These are phyloP conservation scores for Halophytophthora batemanensis DNA, from an alignment of 352 stramenopile species.

Conservation along the genomic window DNA sequence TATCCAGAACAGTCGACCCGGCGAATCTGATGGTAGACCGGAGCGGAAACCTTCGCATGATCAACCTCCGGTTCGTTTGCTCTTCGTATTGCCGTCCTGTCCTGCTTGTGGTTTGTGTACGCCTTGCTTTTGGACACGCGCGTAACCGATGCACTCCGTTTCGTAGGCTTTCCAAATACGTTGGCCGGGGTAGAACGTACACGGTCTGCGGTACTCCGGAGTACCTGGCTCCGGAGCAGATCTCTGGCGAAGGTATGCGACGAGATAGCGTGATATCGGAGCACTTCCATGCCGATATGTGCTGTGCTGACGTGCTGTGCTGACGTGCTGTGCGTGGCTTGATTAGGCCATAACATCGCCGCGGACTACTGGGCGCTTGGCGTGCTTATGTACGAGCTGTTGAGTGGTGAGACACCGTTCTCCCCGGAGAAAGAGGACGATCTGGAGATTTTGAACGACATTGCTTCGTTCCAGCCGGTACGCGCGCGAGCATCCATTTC, in stretches of 20 bases:
- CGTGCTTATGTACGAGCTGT: constrained; percentile 93
- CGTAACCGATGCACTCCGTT: constrained; percentile 1
- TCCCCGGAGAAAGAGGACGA: constrained; percentile 78
- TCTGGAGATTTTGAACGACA: constrained; percentile 86
- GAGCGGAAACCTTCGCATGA: constrained; percentile 79
- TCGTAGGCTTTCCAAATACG: constrained; percentile 78
- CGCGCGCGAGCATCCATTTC: constrained; percentile 6
- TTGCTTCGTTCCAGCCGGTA: constrained; percentile 75
- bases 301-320: constrained; percentile 23
- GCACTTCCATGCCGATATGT: neutral
- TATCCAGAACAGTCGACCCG: constrained; percentile 74
- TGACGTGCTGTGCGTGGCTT: neutral
- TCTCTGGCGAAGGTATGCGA: constrained; percentile 73
- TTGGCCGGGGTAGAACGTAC: constrained; percentile 79
- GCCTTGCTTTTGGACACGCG: neutral
- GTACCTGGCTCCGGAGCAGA: constrained; percentile 83
- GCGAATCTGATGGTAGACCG: constrained; percentile 80
- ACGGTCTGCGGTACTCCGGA: constrained; percentile 85
- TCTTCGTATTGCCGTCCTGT: neutral
- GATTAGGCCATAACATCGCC: constrained; percentile 72
- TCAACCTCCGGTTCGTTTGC: constrained; percentile 63
- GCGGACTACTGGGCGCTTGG: constrained; percentile 93
- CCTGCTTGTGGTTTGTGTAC: neutral
- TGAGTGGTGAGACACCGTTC: constrained; percentile 89
- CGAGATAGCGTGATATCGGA: neutral